phyloP scores from a whole-genome alignment of 345 rosid genomes.

The Litchi chinensis region DNA sequence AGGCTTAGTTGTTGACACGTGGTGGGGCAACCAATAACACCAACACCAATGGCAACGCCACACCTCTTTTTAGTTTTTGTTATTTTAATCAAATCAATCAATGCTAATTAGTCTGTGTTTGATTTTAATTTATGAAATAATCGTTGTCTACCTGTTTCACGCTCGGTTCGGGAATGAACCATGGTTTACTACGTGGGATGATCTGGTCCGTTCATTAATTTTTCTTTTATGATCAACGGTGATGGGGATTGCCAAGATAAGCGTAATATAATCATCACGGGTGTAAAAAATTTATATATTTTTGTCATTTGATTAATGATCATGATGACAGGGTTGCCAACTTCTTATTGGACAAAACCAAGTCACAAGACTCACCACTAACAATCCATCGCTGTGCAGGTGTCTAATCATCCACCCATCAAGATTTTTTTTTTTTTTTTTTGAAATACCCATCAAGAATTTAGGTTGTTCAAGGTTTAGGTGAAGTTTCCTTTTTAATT shows the following conservation, averaged over 20 bases:
- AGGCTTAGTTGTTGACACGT: constrained; percentile 38
- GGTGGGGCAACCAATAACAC: constrained; percentile 11
- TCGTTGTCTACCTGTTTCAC: not conserved
- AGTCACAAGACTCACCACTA: no score
- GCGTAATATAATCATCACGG: not conserved
- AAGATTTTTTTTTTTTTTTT: no score
- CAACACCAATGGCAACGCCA: not conserved
- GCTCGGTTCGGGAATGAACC: not conserved
- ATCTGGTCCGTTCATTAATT: not conserved
- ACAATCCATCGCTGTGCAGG: no score
- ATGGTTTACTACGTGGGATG: not conserved
- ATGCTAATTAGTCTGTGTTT: not conserved
- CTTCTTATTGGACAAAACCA: not conserved
- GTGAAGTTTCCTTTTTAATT: no score
- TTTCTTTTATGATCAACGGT: constrained; percentile 14
- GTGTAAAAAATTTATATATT: not conserved
- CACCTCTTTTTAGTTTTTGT: not conserved
- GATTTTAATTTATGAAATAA: no score
- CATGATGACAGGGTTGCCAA: not conserved
- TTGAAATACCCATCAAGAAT: no score
- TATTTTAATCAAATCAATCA: not conserved
- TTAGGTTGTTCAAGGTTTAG: no score
- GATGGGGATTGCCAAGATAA: constrained; percentile 22
- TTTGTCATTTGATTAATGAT: not conserved
- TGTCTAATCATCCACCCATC: no score